Evolutionary conservation across 2,329 filamentous ascomycete genomes (phyloP).

Genomic region (Boeremia exigua): DNA sequence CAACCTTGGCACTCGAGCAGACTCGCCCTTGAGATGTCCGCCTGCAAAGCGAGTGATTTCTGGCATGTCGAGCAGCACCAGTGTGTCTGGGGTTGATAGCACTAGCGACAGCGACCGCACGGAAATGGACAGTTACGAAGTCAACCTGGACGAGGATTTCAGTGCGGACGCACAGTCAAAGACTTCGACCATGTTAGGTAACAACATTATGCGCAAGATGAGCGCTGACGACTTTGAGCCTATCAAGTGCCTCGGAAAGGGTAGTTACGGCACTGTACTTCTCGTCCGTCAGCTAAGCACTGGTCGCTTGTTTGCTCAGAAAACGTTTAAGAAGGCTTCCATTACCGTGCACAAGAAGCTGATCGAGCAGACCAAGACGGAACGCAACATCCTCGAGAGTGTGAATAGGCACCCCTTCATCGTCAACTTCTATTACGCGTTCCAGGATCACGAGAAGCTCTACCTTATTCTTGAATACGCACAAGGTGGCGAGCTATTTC

Average conservation of each 20-base stretch:
- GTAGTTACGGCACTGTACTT: constrained; percentile 92
- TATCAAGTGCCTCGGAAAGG: constrained; percentile 91
- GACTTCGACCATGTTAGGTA: constrained; percentile 39
- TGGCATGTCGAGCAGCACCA: constrained; percentile 61
- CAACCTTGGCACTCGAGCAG: constrained; percentile 67
- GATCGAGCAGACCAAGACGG: constrained; percentile 96
- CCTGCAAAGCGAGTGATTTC: constrained; percentile 39
- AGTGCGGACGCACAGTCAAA: constrained; percentile 62
- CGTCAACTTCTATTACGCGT: constrained; percentile 97
- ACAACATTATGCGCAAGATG: constrained; percentile 78
- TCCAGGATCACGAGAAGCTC: constrained; percentile 96
- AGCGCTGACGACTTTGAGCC: constrained; percentile 88
- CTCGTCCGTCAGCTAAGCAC: constrained; percentile 89
- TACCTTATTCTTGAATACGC: constrained; percentile 98
- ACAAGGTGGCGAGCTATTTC: constrained; percentile 94
- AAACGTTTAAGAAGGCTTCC: constrained; percentile 97
- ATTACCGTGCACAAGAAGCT: constrained; percentile 94
- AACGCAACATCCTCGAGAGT: constrained; percentile 91
- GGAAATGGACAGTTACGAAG: constrained; percentile 82
- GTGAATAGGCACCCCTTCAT: constrained; percentile 97
- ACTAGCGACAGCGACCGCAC: constrained; percentile 70
- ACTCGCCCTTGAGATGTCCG: constrained; percentile 57
- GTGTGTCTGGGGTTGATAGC: constrained; percentile 58
- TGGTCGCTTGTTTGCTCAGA: constrained; percentile 92
- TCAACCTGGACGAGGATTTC: constrained; percentile 84